Conservation (phyloP, 495 filamentous ascomycete genomes). For the Thermochaetoides thermophila region DNA sequence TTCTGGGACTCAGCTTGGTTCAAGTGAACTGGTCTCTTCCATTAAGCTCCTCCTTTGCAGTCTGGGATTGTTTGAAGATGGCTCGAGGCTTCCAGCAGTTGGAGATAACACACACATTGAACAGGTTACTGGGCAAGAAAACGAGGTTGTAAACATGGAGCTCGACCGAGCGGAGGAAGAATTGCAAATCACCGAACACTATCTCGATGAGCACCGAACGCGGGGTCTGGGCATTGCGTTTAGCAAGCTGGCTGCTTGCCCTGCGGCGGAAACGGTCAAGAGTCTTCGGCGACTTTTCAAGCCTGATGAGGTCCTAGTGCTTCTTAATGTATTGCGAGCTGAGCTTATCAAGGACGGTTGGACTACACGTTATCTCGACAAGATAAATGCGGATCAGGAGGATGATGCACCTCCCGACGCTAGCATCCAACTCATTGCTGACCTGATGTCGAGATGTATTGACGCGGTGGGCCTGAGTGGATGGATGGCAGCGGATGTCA, state of each 20-base stretch:
- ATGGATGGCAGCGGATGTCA: constrained; percentile 52
- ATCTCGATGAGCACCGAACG: constrained; percentile 27
- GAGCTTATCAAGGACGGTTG: constrained; percentile 51
- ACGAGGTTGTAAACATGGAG: constrained; percentile 29
- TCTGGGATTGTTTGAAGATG: constrained; percentile 30
- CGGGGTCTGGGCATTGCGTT: constrained; percentile 38
- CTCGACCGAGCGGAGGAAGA: constrained; percentile 34
- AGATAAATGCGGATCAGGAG: constrained; percentile 26
- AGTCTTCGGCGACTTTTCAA: constrained; percentile 51
- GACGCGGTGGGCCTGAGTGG: constrained; percentile 74
- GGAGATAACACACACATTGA: constrained; percentile 12
- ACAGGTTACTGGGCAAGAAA: constrained; percentile 15
- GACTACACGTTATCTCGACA: constrained; percentile 50
- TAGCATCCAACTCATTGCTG: constrained; percentile 43
- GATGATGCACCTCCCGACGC: constrained; percentile 39
- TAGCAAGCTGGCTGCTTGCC: constrained; percentile 49
- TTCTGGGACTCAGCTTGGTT: constrained; percentile 30
- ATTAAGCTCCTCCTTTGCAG: constrained; percentile 36
- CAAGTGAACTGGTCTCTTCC: constrained; percentile 31
- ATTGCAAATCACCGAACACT: constrained; percentile 35
- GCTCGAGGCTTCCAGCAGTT: constrained; percentile 17
- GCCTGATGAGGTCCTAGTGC: constrained; percentile 50
- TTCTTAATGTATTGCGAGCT: constrained; percentile 58
- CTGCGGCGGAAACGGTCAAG: constrained; percentile 37
- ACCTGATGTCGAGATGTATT: constrained; percentile 58